These are phyloP conservation scores for Pilobolus umbonatus DNA, from an alignment of 192 early-diverging fungal species.

Conservation along the genomic window DNA sequence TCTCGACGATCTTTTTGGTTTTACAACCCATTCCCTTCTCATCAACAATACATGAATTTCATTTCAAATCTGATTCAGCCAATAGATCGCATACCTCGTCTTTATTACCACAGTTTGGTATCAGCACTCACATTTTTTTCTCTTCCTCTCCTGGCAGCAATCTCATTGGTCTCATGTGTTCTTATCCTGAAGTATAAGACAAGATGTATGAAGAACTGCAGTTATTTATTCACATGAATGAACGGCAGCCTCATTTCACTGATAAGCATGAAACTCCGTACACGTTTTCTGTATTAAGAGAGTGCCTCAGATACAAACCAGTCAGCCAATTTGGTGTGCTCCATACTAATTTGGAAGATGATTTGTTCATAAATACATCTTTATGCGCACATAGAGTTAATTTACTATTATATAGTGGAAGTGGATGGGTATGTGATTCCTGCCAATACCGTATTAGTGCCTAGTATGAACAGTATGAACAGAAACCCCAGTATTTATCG, in stretches of 20 bases:
- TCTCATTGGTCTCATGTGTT: conserved; percentile 1
- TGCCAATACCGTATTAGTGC: conserved; percentile 39
- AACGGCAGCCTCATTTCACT: not conserved
- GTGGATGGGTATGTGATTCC: conserved; percentile 42
- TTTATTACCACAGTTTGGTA: too few relatives aligned
- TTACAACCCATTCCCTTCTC: too few relatives aligned
- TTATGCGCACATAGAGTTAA: conserved; percentile 8
- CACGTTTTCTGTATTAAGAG: conserved; percentile 19
- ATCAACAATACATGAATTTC: too few relatives aligned
- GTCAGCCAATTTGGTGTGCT: conserved; percentile 7
- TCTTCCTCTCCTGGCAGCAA: conserved; percentile 3
- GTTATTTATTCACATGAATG: not conserved
- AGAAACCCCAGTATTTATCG: not conserved
- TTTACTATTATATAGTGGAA: not conserved
- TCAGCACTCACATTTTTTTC: too few relatives aligned
- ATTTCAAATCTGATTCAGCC: too few relatives aligned
- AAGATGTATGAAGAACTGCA: conserved; percentile 15
- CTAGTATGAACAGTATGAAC: conserved; percentile 8
- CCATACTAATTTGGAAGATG: conserved; percentile 18
- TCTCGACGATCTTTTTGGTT: too few relatives aligned
- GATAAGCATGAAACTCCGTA: conserved; percentile 15
- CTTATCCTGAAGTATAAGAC: conserved; percentile 18
- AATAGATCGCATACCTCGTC: too few relatives aligned
- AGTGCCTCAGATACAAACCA: conserved; percentile 3
- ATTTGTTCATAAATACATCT: not conserved